These are phyloP conservation scores for Exophiala spinifera DNA, from an alignment of 2,329 filamentous ascomycete genomes.

Conservation along the genomic window DNA sequence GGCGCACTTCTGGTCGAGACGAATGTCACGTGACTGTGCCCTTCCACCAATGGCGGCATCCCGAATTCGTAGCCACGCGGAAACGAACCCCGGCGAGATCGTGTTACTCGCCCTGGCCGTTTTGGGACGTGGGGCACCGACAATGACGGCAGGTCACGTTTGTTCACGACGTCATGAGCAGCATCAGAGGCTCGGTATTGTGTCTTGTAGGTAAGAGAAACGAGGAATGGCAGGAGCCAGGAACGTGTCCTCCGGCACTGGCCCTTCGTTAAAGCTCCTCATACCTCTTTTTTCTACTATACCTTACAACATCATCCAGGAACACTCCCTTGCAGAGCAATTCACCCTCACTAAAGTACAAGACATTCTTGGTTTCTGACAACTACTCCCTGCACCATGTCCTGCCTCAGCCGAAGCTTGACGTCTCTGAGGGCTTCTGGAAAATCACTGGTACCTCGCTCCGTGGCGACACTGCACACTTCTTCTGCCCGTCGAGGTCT, in stretches of 20 bases:
- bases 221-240: background rate
- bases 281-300: background rate
- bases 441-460: conserved; percentile 7
- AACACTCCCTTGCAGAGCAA: background rate
- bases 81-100: background rate
- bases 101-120: background rate
- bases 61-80: background rate
- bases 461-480: conserved; percentile 21
- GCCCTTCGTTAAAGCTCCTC: background rate
- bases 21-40: background rate
- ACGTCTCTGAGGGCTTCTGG: conserved; percentile 12
- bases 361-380: background rate
- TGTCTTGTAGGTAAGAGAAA: background rate
- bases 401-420: conserved; percentile 17
- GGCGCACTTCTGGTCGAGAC: background rate
- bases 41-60: background rate
- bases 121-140: background rate
- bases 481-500: conserved; percentile 18
- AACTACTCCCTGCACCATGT: conserved; percentile 12
- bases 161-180: conserved; percentile 10
- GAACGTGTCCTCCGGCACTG: background rate
- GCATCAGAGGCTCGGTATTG: background rate
- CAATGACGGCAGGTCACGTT: conserved; percentile 12
- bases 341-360: background rate
- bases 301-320: background rate